Evolutionary conservation across 148 eudicot genomes (phyloP).

Genomic region (Chenopodium berlandieri): DNA sequence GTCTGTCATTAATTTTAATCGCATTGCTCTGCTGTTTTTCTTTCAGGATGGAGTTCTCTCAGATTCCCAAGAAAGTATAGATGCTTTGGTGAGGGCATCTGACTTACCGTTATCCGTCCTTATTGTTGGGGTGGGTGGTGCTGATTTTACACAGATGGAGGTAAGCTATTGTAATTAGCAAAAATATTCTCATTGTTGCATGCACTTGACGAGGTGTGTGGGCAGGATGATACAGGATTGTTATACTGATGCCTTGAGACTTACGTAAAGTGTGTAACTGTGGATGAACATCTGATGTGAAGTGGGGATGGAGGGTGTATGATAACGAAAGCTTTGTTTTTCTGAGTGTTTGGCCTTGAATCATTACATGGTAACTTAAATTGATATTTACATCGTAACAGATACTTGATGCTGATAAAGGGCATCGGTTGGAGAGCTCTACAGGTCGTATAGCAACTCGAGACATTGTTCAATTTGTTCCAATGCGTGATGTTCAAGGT

Average conservation of each 20-base stretch:
- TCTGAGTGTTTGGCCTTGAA: not conserved
- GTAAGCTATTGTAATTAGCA: constrained; percentile 29
- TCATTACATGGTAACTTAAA: not conserved
- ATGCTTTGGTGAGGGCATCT: constrained; percentile 81
- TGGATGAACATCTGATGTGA: not conserved
- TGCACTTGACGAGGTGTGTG: not conserved
- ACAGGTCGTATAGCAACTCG: constrained; percentile 82
- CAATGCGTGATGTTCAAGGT: constrained; percentile 85
- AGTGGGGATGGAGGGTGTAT: not conserved
- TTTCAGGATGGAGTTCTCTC: constrained; percentile 88
- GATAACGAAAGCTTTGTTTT: too few relatives aligned
- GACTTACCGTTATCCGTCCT: constrained; percentile 84
- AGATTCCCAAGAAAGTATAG: constrained; percentile 77
- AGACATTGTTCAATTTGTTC: constrained; percentile 95
- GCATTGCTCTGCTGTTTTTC: not conserved
- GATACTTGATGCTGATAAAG: constrained; percentile 92
- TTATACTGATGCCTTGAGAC: not conserved
- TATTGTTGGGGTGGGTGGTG: constrained; percentile 88
- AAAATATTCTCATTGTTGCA: too few relatives aligned
- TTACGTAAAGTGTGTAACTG: not conserved
- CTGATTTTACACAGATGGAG: constrained; percentile 92
- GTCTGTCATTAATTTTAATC: not conserved
- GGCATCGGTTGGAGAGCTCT: constrained; percentile 70
- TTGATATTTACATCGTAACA: constrained; percentile 23
- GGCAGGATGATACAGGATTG: not conserved